Conservation (phyloP, 176 grass and related monocot species). For the Triticum urartu region DNA sequence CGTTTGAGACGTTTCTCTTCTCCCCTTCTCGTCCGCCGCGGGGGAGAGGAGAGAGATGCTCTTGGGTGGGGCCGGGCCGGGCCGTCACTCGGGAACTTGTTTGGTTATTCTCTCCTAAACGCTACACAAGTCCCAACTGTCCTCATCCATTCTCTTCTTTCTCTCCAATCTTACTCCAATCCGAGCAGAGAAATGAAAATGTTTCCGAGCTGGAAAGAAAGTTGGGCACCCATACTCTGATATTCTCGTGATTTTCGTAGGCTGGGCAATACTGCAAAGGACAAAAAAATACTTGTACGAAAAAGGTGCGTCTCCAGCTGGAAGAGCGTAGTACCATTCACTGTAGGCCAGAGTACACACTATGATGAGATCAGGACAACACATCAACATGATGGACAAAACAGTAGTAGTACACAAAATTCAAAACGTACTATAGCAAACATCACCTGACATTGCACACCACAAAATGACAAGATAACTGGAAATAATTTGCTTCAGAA, state of each 20-base stretch:
- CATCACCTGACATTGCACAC: slow-evolving; percentile 14
- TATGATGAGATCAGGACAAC: background rate
- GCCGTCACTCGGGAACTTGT: background rate
- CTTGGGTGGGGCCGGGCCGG: background rate
- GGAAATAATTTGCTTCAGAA: slow-evolving; percentile 7
- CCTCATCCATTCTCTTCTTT: background rate
- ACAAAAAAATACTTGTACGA: background rate
- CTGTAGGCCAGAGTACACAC: background rate
- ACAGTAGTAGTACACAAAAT: background rate
- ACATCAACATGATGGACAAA: background rate
- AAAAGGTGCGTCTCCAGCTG: background rate
- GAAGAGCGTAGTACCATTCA: background rate
- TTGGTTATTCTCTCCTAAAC: background rate
- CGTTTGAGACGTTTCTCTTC: slow-evolving; percentile 17
- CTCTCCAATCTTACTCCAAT: background rate
- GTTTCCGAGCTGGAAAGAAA: background rate
- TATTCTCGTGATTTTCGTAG: background rate
- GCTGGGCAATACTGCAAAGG: background rate
- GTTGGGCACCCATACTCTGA: background rate
- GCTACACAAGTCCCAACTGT: background rate
- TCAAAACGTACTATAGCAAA: background rate
- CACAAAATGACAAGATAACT: slow-evolving; percentile 15
- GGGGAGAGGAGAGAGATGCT: background rate
- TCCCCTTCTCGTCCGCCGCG: background rate
- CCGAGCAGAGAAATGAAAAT: background rate